These are phyloP conservation scores for Laburnicola sp. DNA, from an alignment of 2,329 filamentous ascomycete genomes.

Conservation along the genomic window DNA sequence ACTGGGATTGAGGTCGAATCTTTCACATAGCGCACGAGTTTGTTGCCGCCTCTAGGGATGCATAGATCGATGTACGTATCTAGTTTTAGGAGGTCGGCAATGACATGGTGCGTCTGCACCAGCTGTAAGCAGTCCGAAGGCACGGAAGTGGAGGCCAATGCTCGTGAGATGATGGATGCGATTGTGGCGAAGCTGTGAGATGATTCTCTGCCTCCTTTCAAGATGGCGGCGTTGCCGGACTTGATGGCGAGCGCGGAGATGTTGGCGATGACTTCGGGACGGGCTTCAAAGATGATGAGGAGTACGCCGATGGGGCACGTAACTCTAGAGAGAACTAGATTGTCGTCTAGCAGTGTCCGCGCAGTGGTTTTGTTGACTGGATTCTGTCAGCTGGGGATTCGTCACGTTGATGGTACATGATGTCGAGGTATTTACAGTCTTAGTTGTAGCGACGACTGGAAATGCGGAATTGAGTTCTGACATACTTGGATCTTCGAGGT, in stretches of 20 bases:
- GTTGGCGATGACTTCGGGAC: constrained; percentile 97
- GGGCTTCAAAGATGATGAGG: constrained; percentile 96
- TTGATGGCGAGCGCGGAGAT: constrained; percentile 96
- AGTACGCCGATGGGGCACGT: constrained; percentile 97
- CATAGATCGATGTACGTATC: constrained; percentile 92
- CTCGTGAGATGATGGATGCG: constrained; percentile 77
- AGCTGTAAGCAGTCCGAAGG: constrained; percentile 89
- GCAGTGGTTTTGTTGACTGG: constrained; percentile 82
- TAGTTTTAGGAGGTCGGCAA: constrained; percentile 82
- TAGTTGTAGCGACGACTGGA: no score
- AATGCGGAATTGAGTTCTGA: constrained; percentile 17
- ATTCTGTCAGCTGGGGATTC: constrained; percentile 10
- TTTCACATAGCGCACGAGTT: constrained; percentile 88
- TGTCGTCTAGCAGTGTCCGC: constrained; percentile 83
- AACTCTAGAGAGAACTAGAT: constrained; percentile 80
- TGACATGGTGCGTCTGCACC: constrained; percentile 87
- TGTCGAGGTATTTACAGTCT: no score
- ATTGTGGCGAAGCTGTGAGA: constrained; percentile 94
- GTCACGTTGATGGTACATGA: neutral
- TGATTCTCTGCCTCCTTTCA: constrained; percentile 97
- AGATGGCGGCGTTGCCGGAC: constrained; percentile 92
- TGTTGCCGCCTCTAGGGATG: constrained; percentile 88
- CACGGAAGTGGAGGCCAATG: constrained; percentile 72
- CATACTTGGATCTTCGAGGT: constrained; percentile 82
- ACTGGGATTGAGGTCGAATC: constrained; percentile 91